phyloP scores from a whole-genome alignment of 495 filamentous ascomycete species.

The Xylaria venustula region DNA sequence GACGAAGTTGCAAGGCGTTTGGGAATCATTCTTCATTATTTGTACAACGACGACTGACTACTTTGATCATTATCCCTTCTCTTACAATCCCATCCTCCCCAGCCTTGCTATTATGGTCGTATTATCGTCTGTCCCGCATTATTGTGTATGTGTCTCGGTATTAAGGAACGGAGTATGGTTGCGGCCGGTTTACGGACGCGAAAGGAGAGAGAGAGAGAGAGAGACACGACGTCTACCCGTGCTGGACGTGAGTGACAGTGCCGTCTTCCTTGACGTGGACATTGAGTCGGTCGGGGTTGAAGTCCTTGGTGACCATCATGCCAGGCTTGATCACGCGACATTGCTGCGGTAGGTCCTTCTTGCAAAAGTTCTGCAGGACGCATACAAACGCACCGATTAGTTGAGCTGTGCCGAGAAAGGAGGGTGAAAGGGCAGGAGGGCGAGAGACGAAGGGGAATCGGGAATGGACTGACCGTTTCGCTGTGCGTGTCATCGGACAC shows the following conservation, averaged over 20 bases:
- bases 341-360: conserved; percentile 65
- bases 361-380: conserved; percentile 67
- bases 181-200: not conserved
- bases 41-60: not conserved
- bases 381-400: conserved; percentile 8
- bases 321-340: conserved; percentile 68
- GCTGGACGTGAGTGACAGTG: conserved; percentile 67
- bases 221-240: conserved; percentile 40
- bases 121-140: not conserved
- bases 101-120: not conserved
- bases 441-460: not conserved
- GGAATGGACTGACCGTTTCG: conserved; percentile 38
- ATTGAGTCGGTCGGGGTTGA: conserved; percentile 56
- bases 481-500: conserved; percentile 37
- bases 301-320: conserved; percentile 51
- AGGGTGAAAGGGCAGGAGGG: not conserved
- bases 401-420: not conserved
- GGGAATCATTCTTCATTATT: conserved; percentile 9
- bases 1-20: not conserved
- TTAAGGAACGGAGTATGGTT: too few species aligned
- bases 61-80: not conserved
- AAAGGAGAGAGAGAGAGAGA: not conserved
- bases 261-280: conserved; percentile 70
- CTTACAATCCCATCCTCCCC: not conserved
- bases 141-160: too few species aligned